These are phyloP conservation scores for Prunus mongolica DNA, from an alignment of 306 rosid genomes.

Conservation along the genomic window DNA sequence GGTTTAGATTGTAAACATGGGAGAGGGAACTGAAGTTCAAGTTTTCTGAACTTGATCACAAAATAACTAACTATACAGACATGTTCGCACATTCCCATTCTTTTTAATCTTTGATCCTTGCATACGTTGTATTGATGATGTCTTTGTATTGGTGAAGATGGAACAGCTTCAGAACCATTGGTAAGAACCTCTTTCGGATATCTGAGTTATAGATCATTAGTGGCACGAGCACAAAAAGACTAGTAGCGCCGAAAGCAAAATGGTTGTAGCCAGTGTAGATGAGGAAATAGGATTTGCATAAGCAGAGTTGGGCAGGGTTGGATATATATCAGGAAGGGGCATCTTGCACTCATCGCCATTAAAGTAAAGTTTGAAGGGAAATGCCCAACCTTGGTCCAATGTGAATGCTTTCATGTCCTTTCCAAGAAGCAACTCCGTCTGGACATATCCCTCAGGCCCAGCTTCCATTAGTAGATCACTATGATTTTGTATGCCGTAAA, in stretches of 20 bases:
- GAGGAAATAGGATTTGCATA: constrained; percentile 11
- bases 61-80: not conserved
- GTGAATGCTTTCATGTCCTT: constrained; percentile 54
- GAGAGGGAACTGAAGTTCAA: not conserved
- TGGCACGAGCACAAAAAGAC: not conserved
- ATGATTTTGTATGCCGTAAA: constrained; percentile 50
- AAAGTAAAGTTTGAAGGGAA: constrained; percentile 64
- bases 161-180: not conserved
- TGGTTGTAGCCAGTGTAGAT: constrained; percentile 8
- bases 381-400: constrained; percentile 63
- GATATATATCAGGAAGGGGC: constrained; percentile 70
- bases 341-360: constrained; percentile 72
- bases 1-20: not conserved
- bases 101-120: not conserved
- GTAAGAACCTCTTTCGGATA: not conserved
- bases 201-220: not conserved
- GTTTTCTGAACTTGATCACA: not conserved
- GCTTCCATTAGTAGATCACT: constrained; percentile 60
- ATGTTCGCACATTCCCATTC: not conserved
- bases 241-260: constrained; percentile 11
- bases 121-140: not conserved
- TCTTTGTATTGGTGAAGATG: not conserved
- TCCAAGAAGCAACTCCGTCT: constrained; percentile 51
- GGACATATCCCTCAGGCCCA: constrained; percentile 58
- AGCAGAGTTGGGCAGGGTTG: constrained; percentile 55